Conservation (phyloP, 2,329 filamentous ascomycete genomes). For the Alternaria novae-zelandiae region DNA sequence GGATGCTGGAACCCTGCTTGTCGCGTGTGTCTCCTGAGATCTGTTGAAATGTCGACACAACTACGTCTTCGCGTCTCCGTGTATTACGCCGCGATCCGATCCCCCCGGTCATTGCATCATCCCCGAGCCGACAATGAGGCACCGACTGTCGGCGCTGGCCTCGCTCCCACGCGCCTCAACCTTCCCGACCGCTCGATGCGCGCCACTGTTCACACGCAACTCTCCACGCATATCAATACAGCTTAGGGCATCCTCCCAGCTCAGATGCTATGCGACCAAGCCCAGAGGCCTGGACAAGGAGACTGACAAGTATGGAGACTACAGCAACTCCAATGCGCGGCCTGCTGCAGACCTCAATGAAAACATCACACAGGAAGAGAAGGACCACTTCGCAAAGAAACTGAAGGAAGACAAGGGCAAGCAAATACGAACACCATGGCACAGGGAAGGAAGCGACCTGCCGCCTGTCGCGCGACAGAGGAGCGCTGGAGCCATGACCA, state of each 20-base stretch:
- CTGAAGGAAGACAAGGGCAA: conserved; percentile 59
- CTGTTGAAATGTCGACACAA: background rate
- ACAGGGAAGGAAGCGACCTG: conserved; percentile 64
- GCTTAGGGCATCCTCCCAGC: background rate
- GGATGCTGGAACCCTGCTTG: conserved; percentile 7
- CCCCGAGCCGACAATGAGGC: conserved; percentile 34
- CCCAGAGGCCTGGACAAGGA: conserved; percentile 9
- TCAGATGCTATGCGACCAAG: conserved; percentile 1
- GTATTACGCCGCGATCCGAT: background rate
- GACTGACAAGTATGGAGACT: conserved; percentile 23
- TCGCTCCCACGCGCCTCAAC: conserved; percentile 25
- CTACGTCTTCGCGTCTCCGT: conserved; percentile 1
- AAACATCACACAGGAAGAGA: conserved; percentile 54
- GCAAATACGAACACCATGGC: conserved; percentile 70
- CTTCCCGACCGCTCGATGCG: conserved; percentile 18
- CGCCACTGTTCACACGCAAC: conserved; percentile 7
- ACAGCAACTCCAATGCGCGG: conserved; percentile 43
- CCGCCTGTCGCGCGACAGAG: conserved; percentile 62
- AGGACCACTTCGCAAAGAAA: conserved; percentile 52
- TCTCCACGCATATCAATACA: background rate
- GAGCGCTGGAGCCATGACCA: conserved; percentile 67
- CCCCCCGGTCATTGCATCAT: background rate
- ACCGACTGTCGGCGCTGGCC: conserved; percentile 34
- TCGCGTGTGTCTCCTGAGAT: conserved; percentile 6
- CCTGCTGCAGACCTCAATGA: conserved; percentile 52